Conservation (phyloP, 2,329 filamentous ascomycete species). For the Hypoxylon sp. region DNA sequence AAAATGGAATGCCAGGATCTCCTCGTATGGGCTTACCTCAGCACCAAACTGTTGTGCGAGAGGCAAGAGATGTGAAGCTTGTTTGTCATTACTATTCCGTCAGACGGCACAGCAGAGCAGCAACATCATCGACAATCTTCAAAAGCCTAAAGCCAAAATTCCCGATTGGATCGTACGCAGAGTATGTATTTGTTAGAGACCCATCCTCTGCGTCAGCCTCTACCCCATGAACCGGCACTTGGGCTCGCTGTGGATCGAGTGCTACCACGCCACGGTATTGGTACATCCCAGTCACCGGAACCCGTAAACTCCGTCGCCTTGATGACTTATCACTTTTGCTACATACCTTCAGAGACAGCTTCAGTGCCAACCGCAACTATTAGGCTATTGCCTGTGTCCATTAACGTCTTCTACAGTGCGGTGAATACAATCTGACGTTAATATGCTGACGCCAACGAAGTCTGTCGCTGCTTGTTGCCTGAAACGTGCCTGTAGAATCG, state of each 20-base stretch:
- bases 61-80: slow-evolving; percentile 5
- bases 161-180: slow-evolving; percentile 32
- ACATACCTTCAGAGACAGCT: background rate
- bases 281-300: slow-evolving; percentile 2
- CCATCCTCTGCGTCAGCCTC: slow-evolving; percentile 13
- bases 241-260: slow-evolving; percentile 22
- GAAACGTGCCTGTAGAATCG: slow-evolving; percentile 1
- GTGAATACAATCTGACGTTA: background rate
- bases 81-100: background rate
- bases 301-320: background rate
- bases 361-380: background rate
- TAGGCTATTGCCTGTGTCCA: slow-evolving; percentile 2
- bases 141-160: slow-evolving; percentile 7
- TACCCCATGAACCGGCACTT: slow-evolving; percentile 28
- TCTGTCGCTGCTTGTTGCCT: slow-evolving; percentile 3
- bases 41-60: slow-evolving; percentile 19
- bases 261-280: slow-evolving; percentile 23
- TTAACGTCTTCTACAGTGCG: background rate
- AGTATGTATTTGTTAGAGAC: slow-evolving; percentile 10
- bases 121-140: background rate
- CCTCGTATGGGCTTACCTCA: slow-evolving; percentile 37
- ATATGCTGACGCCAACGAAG: slow-evolving; percentile 13
- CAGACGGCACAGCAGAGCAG: background rate
- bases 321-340: background rate
- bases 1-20: slow-evolving; percentile 32